A percentile compares a stretch with the other conserved stretches of the same genome.
phyloP scores from a whole-genome alignment of 306 rosid species.

The Rosa multiflora region DNA sequence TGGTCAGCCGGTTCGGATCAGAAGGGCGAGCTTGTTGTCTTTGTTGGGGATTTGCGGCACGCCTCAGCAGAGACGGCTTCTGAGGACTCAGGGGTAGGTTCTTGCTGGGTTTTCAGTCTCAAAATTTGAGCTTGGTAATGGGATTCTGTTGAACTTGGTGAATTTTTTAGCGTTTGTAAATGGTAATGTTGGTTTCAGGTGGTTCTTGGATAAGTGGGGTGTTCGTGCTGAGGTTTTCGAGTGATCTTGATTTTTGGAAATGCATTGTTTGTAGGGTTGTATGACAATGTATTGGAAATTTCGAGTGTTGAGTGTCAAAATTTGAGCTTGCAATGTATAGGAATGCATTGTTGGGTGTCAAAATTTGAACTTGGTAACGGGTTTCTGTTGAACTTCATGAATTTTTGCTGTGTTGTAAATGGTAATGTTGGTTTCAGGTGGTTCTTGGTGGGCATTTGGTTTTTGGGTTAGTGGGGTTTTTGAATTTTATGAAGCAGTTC shows the following conservation, averaged over 20 bases:
- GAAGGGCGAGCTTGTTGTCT: conserved; percentile 83
- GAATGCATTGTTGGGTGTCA: no score
- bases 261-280: not conserved
- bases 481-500: not conserved
- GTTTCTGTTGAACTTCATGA: no score
- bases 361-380: not conserved
- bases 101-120: conserved; percentile 13
- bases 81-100: conserved; percentile 87
- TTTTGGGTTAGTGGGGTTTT: not conserved
- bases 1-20: conserved; percentile 90
- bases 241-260: not conserved
- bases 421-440: not conserved
- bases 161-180: not conserved
- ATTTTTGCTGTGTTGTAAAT: not conserved
- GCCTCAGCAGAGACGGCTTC: conserved; percentile 78
- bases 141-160: not conserved
- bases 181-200: conserved; percentile 2
- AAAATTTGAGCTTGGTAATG: conserved; percentile 10
- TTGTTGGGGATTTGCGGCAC: conserved; percentile 78
- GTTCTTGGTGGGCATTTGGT: conserved; percentile 9
- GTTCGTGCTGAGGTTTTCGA: not conserved
- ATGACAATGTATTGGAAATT: no score
- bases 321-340: no score
- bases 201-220: not conserved
- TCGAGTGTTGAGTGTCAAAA: no score